A percentile compares a stretch with the other conserved stretches of the same genome.
These are phyloP conservation scores for Leucocoprinus leucothites DNA, from an alignment of 768 basidiomycete species.

Conservation along the genomic window DNA sequence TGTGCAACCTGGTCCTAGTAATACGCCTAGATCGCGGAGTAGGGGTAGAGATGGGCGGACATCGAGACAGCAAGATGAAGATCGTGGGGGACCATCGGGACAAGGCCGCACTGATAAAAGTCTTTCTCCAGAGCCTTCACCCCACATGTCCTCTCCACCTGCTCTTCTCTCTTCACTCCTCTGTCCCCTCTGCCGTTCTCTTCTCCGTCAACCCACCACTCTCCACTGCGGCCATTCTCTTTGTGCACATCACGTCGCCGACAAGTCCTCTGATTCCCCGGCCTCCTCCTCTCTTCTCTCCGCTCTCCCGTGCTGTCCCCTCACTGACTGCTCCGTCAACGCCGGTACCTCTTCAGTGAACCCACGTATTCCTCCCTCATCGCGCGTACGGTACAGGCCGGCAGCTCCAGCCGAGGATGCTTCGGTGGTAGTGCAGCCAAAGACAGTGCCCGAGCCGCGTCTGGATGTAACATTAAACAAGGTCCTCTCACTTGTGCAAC, in stretches of 20 bases:
- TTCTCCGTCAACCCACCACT: conserved; percentile 59
- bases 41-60: too few relatives aligned
- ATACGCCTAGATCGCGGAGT: not conserved
- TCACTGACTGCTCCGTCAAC: conserved; percentile 27
- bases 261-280: not conserved
- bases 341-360: conserved; percentile 20
- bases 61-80: conserved; percentile 8
- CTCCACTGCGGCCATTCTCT: conserved; percentile 85
- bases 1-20: not conserved
- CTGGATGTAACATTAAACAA: conserved; percentile 60
- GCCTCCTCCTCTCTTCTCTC: not conserved
- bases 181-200: conserved; percentile 58
- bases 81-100: conserved; percentile 9
- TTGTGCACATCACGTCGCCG: conserved; percentile 53
- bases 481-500: conserved; percentile 42
- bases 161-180: conserved; percentile 33
- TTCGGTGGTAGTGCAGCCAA: conserved; percentile 11
- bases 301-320: conserved; percentile 30
- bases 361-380: conserved; percentile 40
- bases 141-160: conserved; percentile 19
- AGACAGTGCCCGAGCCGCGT: conserved; percentile 17
- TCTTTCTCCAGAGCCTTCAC: not conserved
- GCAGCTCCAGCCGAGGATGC: conserved; percentile 24
- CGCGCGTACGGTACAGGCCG: conserved; percentile 28
- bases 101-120: not conserved